Evolutionary conservation across 306 rosid genomes (phyloP).

Genomic region (Pueraria montana): DNA sequence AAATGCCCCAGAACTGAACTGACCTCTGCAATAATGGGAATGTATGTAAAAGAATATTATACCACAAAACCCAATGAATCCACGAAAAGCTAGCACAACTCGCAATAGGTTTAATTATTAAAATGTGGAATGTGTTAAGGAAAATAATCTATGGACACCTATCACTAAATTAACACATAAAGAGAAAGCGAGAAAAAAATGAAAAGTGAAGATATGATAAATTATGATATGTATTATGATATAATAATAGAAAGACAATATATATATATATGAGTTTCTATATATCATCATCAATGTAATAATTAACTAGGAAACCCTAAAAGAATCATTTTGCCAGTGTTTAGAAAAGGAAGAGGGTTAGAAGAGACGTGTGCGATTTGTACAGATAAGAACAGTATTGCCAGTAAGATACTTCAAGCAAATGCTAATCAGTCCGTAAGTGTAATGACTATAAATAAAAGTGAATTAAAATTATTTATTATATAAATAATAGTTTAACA

Average conservation of each 20-base stretch:
- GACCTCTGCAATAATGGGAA: constrained; percentile 31
- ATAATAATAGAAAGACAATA: no score
- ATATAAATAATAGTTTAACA: not conserved
- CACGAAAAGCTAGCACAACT: not conserved
- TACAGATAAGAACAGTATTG: not conserved
- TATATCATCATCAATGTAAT: not conserved
- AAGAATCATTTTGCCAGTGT: constrained; percentile 47
- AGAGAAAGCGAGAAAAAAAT: not conserved
- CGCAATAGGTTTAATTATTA: not conserved
- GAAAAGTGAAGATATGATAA: not conserved
- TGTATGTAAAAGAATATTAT: constrained; percentile 21
- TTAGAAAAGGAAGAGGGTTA: not conserved
- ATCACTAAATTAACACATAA: not conserved
- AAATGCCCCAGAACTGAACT: constrained; percentile 16
- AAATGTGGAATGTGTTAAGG: not conserved
- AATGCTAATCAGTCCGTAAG: not conserved
- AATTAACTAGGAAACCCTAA: constrained; percentile 48
- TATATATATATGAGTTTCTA: not conserved
- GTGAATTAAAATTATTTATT: not conserved
- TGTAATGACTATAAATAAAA: not conserved
- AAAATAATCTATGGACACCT: not conserved
- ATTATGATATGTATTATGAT: no score
- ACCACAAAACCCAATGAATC: constrained; percentile 42
- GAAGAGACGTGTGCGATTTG: constrained; percentile 28
- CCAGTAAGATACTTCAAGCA: not conserved